Percentiles rank a stretch among this genome's conserved stretches.
These are phyloP conservation scores for Phytophthora gonapodyides DNA, from an alignment of 352 stramenopile genomes.

Conservation along the genomic window DNA sequence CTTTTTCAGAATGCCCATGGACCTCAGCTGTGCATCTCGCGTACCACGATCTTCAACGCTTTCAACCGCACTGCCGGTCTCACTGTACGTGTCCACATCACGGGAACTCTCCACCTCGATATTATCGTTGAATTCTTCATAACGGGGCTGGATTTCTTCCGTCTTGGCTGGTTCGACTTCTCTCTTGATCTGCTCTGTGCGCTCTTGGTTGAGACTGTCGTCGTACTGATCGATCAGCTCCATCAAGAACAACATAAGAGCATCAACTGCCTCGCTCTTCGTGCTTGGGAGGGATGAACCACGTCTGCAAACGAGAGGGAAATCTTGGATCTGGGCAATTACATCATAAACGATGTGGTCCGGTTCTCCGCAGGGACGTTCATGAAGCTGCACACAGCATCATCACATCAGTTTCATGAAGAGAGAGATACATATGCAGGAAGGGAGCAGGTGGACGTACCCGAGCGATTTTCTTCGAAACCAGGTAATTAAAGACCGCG, in stretches of 20 bases:
- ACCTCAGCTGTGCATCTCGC: conserved; percentile 26
- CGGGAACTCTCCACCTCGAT: conserved; percentile 1
- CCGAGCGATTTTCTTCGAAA: conserved; percentile 46
- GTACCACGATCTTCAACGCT: conserved; percentile 1
- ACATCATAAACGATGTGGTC: conserved; percentile 39
- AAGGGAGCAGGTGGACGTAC: conserved; percentile 28
- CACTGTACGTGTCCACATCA: conserved; percentile 1
- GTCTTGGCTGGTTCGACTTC: conserved; percentile 4
- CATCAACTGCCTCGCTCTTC: conserved; percentile 46
- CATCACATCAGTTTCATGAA: conserved; percentile 14
- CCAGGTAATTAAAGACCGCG: conserved; percentile 50
- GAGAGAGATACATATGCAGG: neutral
- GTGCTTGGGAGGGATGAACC: conserved; percentile 32
- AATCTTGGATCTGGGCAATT: conserved; percentile 42
- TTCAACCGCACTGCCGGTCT: neutral
- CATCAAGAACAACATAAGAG: conserved; percentile 50
- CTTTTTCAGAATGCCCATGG: conserved; percentile 37
- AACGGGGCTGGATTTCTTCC: conserved; percentile 9
- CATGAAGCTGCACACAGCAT: conserved; percentile 28
- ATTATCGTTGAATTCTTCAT: conserved; percentile 1
- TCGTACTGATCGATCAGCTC: conserved; percentile 42
- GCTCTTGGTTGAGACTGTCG: conserved; percentile 32
- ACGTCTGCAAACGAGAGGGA: conserved; percentile 40
- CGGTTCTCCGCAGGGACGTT: conserved; percentile 22
- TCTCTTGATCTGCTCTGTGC: conserved; percentile 17